Base-by-base conservation (phyloP, 768 basidiomycete genomes). In the Gloeopeniophorella convolvens region DNA sequence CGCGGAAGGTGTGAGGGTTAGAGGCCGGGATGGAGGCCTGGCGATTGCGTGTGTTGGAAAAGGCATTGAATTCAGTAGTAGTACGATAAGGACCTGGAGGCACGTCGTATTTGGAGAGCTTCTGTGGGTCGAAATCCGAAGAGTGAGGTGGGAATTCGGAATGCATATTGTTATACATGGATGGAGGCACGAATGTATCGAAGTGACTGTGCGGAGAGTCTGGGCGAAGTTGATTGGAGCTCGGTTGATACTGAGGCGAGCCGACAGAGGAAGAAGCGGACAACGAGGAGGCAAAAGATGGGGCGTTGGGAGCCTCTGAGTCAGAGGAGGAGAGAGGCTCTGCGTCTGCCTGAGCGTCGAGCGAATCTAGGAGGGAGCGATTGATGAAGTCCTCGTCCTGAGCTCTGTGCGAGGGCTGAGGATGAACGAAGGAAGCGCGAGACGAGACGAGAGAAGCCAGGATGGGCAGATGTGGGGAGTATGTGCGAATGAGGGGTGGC, bases 341-440 rank as follows among this genome's bases (percentile, higher is more conserved):
- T 48, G 85, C 77, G 77, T 89, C 87, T 43, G 83, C 86, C 68
- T 87, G 82, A 47, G 82, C 85, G 77, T 90, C 81, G 63, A 91
- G 77, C 34, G 82, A 85, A 67, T 86, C 88, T 59, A 90, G 70
- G 51, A 90, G 76, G 47, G 87, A 89, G 65, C 83, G 82, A 72
- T 89, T 90, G 65, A 90, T 88, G 62, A 82, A 82, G 68, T 85
- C 87, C 78, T 90, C 88, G 78, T 82, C 83, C 40, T 62, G 57
- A 26, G 62, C 53, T 42, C 58, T 60, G 28, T 55, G 65, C 45
- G 36, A 55, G 51, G 49, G 60, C 49, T 42, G 59, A 45, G 50
- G 51, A 55, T 66, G 61, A 33, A 64, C 57, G 52, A 61, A 63
- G 11, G 63, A 57, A 16, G 64, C 48, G 30, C 65, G 63, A 47